phyloP scores from a whole-genome alignment of 805 yeast genomes.

The Limtongia smithiae region DNA sequence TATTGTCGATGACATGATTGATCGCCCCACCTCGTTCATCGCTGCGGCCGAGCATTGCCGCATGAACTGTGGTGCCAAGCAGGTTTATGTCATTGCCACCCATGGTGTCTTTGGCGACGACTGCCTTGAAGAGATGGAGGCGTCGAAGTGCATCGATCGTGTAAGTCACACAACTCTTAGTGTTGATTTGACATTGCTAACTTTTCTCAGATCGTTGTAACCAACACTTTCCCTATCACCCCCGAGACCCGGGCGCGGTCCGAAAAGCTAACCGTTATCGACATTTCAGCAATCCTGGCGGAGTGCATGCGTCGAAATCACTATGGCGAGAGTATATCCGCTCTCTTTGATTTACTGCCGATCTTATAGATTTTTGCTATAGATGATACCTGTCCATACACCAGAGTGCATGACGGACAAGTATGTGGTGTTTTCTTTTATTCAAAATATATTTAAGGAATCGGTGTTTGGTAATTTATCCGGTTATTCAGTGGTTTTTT shows the following conservation, averaged over 20 bases:
- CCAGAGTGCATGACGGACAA: too few relatives aligned
- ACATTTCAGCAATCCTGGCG: conserved; percentile 91
- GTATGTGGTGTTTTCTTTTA: too few relatives aligned
- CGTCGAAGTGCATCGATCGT: conserved; percentile 73
- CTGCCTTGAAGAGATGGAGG: conserved; percentile 75
- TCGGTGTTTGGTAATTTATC: too few relatives aligned
- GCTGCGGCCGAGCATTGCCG: conserved; percentile 98
- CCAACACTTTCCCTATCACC: conserved; percentile 91
- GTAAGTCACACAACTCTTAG: neutral
- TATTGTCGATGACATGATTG: conserved; percentile 94
- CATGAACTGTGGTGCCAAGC: conserved; percentile 91
- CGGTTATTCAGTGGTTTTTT: too few relatives aligned
- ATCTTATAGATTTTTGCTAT: neutral
- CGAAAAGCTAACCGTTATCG: conserved; percentile 77
- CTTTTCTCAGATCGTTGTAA: conserved; percentile 68
- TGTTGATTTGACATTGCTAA: neutral
- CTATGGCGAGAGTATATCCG: conserved; percentile 54
- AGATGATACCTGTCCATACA: neutral
- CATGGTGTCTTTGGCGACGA: conserved; percentile 92
- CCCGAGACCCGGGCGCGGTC: conserved; percentile 52
- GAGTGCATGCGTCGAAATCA: conserved; percentile 99
- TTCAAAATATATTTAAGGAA: too few relatives aligned
- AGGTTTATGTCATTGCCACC: conserved; percentile 86
- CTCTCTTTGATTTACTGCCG: conserved; percentile 13
- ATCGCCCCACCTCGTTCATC: conserved; percentile 87